Base-by-base conservation (phyloP, 768 basidiomycete genomes). In the Favolaschia claudopus region DNA sequence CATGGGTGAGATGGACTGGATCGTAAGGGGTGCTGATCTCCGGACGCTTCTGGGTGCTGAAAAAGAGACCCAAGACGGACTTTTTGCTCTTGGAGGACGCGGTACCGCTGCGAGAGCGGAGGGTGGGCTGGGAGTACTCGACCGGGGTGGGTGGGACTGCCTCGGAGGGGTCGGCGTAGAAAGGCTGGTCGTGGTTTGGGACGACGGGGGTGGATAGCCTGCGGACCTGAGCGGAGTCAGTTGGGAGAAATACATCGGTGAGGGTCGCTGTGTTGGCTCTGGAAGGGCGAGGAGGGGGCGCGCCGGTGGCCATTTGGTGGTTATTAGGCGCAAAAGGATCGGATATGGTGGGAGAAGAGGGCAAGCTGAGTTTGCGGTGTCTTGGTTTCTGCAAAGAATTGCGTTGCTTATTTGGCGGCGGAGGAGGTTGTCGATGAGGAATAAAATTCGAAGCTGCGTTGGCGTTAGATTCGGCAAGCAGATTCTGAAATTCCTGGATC, bases 11-110 rank as follows among this genome's bases (percentile, higher is more conserved):
- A 79, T 99, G 96, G 34, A 99, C 96, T 29, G 97, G 97, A 76
- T 99, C 97, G 73, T 96, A 99, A 0, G 97, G 97, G 0, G 95
- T 96, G 72, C 93, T 95, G 80, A 99, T 99, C 76, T 96, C 95
- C 14, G 85, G 87, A 13, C 90, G 85, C 75, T 92, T 93, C 34
- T 84, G 83, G 54, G 85, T 80, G 70, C 84, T 88, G 74, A 93
- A 88, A 66, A 94, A 88, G 70, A 92, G 88, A 36, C 89, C 83
- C 69, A 93, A 82, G 71, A 92, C 85, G 61, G 90, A 86, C 75
- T 89, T 90, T 77, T 82, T 84, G 31, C 76, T 58, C 73, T 84
- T 85, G 43, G 64, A 62, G 10, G 75, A 70, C 4, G 78, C 69
- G 17, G 82, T 83, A 31, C 77, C 75, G 68, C 82, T 85, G 66